Evolutionary conservation across 495 filamentous ascomycete species (phyloP).

Genomic region (Collariella sp.): DNA sequence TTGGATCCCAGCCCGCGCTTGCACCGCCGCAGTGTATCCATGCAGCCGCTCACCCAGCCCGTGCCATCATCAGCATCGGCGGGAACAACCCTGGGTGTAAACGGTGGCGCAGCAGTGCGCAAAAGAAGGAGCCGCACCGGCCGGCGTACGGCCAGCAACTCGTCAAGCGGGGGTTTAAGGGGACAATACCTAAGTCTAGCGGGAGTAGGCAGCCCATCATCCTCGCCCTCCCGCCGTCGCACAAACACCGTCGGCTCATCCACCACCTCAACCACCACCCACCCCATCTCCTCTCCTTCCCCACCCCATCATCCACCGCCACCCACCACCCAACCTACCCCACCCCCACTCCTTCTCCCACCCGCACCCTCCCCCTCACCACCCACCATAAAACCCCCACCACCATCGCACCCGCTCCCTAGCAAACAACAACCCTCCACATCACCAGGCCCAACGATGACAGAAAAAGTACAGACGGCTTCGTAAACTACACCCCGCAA

Average conservation of each 20-base stretch:
- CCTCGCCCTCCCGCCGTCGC: neutral
- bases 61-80: constrained; percentile 16
- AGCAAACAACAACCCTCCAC: neutral
- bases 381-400: neutral
- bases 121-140: constrained; percentile 26
- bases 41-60: constrained; percentile 16
- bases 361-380: too few relatives aligned
- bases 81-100: neutral
- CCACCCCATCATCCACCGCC: neutral
- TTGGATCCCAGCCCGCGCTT: constrained; percentile 14
- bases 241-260: too few relatives aligned
- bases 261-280: neutral
- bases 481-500: constrained; percentile 85
- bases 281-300: neutral
- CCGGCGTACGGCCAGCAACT: neutral
- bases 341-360: neutral
- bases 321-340: neutral
- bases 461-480: too few relatives aligned
- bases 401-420: neutral
- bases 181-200: neutral
- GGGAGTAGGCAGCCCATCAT: neutral
- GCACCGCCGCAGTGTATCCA: constrained; percentile 20
- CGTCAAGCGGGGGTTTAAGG: neutral
- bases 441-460: neutral
- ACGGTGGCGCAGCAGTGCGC: constrained; percentile 11